Percentiles rank a stretch among this genome's conserved stretches.
Evolutionary conservation across 2,329 filamentous ascomycete species (phyloP).

Genomic region (Akanthomyces uredinophilus): DNA sequence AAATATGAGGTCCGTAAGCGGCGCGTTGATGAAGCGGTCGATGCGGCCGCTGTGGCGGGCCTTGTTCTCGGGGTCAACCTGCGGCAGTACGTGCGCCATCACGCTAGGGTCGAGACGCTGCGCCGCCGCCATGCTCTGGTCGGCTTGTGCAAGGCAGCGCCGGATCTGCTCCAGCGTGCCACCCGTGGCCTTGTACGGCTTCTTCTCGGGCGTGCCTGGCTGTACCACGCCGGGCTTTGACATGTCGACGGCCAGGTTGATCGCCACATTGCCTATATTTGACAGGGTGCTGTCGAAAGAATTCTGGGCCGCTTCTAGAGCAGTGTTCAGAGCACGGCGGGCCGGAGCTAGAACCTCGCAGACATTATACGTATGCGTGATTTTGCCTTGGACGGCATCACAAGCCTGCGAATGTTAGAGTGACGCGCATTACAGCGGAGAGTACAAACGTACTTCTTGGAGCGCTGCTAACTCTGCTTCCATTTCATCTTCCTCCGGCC

Average conservation of each 20-base stretch:
- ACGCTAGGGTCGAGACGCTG: slow-evolving; percentile 1
- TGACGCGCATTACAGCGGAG: neutral
- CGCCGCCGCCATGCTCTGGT: slow-evolving; percentile 2
- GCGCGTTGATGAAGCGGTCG: neutral
- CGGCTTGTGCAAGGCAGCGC: neutral
- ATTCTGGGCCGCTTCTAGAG: neutral
- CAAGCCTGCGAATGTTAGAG: neutral
- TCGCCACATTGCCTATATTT: neutral
- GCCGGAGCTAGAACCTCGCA: neutral
- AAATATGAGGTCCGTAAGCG: neutral
- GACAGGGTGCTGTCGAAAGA: neutral
- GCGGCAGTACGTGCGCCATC: neutral
- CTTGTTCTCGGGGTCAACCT: neutral
- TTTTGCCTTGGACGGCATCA: neutral
- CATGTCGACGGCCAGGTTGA: neutral
- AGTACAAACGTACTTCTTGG: neutral
- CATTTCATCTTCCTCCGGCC: neutral
- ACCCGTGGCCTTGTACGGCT: neutral
- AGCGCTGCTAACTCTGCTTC: neutral
- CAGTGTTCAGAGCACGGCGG: neutral
- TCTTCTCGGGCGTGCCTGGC: neutral
- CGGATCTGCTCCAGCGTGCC: neutral
- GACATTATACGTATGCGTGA: neutral
- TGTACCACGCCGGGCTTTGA: neutral
- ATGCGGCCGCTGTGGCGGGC: neutral